These are phyloP conservation scores for Amylostereum areolatum DNA, from an alignment of 1,284 basidiomycete genomes.

Conservation along the genomic window DNA sequence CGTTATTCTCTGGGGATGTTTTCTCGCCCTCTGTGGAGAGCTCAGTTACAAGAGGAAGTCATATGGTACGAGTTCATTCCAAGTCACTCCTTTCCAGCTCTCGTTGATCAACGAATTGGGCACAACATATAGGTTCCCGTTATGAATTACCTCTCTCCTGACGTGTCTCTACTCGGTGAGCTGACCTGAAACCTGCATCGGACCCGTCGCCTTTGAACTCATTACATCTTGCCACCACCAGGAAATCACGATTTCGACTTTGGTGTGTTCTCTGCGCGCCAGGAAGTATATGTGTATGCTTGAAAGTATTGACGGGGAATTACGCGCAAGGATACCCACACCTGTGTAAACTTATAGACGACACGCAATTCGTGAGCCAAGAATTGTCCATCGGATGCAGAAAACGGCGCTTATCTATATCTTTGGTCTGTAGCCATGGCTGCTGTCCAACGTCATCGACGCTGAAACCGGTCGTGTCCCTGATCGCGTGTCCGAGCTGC, in stretches of 20 bases:
- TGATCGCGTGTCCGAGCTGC: constrained; percentile 50
- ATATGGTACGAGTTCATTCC: constrained; percentile 60
- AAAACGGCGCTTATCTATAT: constrained; percentile 3
- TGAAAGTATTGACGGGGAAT: constrained; percentile 3
- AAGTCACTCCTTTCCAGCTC: neutral
- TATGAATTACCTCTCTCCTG: constrained; percentile 67
- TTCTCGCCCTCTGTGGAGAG: constrained; percentile 86
- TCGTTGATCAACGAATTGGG: neutral
- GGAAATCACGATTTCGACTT: constrained; percentile 88
- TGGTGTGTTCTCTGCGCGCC: constrained; percentile 21
- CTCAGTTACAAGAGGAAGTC: constrained; percentile 83
- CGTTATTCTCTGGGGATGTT: constrained; percentile 85
- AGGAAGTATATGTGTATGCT: neutral
- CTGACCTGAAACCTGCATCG: constrained; percentile 8
- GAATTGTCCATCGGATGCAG: neutral
- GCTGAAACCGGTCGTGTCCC: constrained; percentile 52
- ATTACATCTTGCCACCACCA: constrained; percentile 16
- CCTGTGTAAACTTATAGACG: constrained; percentile 64
- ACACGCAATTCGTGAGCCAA: constrained; percentile 61
- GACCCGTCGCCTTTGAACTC: neutral
- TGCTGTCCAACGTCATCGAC: constrained; percentile 74
- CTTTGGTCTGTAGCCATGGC: constrained; percentile 50
- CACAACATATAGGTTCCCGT: constrained; percentile 58
- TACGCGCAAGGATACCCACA: constrained; percentile 70
- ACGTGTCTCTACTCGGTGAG: constrained; percentile 61